phyloP scores from a whole-genome alignment of 2,329 filamentous ascomycete genomes.

The Phialocephala sp. region DNA sequence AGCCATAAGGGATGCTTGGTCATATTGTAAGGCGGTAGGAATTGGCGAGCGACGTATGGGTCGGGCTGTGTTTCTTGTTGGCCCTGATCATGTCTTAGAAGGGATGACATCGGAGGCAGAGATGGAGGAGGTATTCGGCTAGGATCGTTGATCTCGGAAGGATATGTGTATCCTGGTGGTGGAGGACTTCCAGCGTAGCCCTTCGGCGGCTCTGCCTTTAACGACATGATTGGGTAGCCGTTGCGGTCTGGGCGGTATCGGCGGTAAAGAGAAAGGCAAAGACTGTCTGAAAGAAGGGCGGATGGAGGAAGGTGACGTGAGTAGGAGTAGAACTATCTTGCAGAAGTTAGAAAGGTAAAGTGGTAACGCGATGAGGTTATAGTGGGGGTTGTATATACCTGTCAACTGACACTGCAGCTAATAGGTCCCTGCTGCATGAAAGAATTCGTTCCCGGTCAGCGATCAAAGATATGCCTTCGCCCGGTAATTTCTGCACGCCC shows the following conservation, averaged over 20 bases:
- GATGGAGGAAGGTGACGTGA: not conserved
- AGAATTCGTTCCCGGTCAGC: conserved; percentile 6
- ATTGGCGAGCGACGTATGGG: conserved; percentile 23
- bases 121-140: conserved; percentile 21
- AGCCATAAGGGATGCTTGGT: conserved; percentile 27
- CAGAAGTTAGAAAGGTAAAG: conserved; percentile 1
- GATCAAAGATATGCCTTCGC: conserved; percentile 10
- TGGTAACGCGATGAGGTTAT: not conserved
- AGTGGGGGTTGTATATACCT: conserved; percentile 7
- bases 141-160: conserved; percentile 6
- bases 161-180: conserved; percentile 15
- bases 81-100: conserved; percentile 27
- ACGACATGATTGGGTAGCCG: conserved; percentile 3
- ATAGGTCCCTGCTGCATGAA: conserved; percentile 9
- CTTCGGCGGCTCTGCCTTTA: not conserved
- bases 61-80: conserved; percentile 14
- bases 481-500: conserved; percentile 7
- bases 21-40: conserved; percentile 25
- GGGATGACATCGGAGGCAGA: conserved; percentile 35
- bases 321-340: not conserved
- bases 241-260: not conserved
- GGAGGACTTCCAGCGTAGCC: not conserved
- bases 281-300: not conserved
- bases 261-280: too few species aligned
- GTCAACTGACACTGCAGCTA: not conserved